Evolutionary conservation across 176 grass and related monocot genomes (phyloP).

Genomic region (Avena eriantha): DNA sequence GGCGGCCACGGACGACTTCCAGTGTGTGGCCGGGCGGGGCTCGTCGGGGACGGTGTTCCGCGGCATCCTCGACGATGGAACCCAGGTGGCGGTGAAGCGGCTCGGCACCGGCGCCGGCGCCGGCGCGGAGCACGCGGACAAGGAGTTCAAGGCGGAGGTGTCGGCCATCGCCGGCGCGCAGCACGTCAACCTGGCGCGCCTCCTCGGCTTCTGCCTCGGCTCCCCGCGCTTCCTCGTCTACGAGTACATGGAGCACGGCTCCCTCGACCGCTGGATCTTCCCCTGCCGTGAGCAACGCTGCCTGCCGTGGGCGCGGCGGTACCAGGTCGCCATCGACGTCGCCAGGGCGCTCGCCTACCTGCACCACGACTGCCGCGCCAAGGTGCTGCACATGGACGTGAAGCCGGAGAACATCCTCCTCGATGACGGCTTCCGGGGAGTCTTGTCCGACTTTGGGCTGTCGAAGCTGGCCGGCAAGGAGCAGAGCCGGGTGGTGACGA

Average conservation of each 20-base stretch:
- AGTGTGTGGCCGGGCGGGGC: conserved; percentile 50
- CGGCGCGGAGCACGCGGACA: conserved; percentile 37
- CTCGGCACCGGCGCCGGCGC: conserved; percentile 23
- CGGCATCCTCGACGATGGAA: conserved; percentile 77
- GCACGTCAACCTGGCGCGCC: conserved; percentile 58
- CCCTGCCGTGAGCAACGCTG: not conserved
- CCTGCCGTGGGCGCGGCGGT: conserved; percentile 50
- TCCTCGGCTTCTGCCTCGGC: conserved; percentile 66
- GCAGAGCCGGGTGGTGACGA: conserved; percentile 67
- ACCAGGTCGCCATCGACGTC: conserved; percentile 64
- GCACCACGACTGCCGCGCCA: conserved; percentile 66
- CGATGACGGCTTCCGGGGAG: conserved; percentile 54
- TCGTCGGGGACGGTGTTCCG: conserved; percentile 68
- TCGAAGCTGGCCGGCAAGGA: conserved; percentile 65
- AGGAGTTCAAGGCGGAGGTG: conserved; percentile 69
- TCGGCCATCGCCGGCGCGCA: conserved; percentile 62
- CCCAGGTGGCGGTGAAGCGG: conserved; percentile 65
- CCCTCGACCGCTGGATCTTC: conserved; percentile 66
- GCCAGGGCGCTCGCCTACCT: conserved; percentile 65
- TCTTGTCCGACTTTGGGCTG: conserved; percentile 68
- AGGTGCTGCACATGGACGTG: conserved; percentile 80
- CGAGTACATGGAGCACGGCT: conserved; percentile 60
- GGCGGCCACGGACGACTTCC: conserved; percentile 65
- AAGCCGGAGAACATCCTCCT: conserved; percentile 94
- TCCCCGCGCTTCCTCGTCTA: conserved; percentile 58